These are phyloP conservation scores for Uromyces viciae-fabae DNA, from an alignment of 1,284 basidiomycete species.

Conservation along the genomic window DNA sequence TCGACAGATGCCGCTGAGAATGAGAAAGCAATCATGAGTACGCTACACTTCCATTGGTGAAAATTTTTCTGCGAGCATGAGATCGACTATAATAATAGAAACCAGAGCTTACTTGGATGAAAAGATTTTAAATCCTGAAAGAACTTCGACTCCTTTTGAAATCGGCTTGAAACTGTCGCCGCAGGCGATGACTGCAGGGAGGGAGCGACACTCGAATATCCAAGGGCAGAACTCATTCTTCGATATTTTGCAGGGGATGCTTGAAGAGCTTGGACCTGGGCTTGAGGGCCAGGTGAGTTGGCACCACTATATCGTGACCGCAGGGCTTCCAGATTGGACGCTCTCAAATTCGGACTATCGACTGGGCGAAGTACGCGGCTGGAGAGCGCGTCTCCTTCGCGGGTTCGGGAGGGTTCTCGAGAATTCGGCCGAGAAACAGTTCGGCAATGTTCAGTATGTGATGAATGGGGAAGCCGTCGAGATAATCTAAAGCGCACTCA, in stretches of 20 bases:
- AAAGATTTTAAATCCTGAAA: constrained; percentile 33
- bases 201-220: not conserved
- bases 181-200: constrained; percentile 27
- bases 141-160: constrained; percentile 19
- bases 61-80: not conserved
- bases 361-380: constrained; percentile 2
- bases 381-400: not conserved
- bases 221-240: not conserved
- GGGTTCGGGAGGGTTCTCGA: not conserved
- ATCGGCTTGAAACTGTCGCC: constrained; percentile 30
- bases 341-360: constrained; percentile 34
- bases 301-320: constrained; percentile 29
- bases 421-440: constrained; percentile 13
- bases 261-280: constrained; percentile 12
- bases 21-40: not conserved
- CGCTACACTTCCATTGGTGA: not conserved
- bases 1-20: constrained; percentile 17
- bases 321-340: constrained; percentile 36
- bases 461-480: constrained; percentile 23
- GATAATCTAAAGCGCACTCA: constrained; percentile 20
- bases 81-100: not conserved
- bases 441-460: constrained; percentile 4
- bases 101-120: not conserved
- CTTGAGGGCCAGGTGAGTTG: constrained; percentile 36
- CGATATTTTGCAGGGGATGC: not conserved